Conservation (phyloP, 2,329 filamentous ascomycete genomes). For the Arthrobotrys pseudoclavata region DNA sequence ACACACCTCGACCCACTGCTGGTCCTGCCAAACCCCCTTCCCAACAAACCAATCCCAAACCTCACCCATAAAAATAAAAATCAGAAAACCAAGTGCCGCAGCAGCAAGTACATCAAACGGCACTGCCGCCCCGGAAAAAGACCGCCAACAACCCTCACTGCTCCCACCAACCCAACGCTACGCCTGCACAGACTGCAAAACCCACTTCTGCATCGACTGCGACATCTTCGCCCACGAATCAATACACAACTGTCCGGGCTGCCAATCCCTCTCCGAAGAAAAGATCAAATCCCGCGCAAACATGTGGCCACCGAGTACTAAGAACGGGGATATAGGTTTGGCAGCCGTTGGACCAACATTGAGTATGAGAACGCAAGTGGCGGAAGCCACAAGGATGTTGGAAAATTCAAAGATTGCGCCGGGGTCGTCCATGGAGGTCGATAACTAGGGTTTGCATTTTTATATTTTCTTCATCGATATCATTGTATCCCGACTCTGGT, state of each 20-base stretch:
- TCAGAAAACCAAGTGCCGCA: not conserved
- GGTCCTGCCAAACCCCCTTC: conserved; percentile 81
- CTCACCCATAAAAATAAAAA: conserved; percentile 60
- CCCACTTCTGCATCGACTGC: conserved; percentile 98
- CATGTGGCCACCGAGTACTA: not conserved
- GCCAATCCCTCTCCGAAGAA: conserved; percentile 68
- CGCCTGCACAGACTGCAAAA: conserved; percentile 85
- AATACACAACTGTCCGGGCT: conserved; percentile 95
- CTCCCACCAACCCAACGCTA: conserved; percentile 73
- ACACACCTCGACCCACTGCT: conserved; percentile 75
- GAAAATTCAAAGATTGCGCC: conserved; percentile 46
- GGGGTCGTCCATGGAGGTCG: conserved; percentile 61
- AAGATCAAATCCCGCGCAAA: conserved; percentile 20
- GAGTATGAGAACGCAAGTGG: conserved; percentile 48
- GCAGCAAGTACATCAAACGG: not conserved
- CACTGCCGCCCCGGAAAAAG: conserved; percentile 62
- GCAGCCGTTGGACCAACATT: not conserved
- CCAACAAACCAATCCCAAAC: conserved; percentile 67
- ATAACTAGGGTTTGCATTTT: conserved; percentile 25
- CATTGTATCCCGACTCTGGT: not conserved
- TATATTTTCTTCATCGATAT: not conserved
- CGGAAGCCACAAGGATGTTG: conserved; percentile 56
- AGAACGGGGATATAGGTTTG: not conserved
- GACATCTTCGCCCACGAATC: conserved; percentile 95
- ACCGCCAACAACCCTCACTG: conserved; percentile 6